phyloP scores from a whole-genome alignment of 2,329 filamentous ascomycete species.

The Tetracladium maxilliforme region DNA sequence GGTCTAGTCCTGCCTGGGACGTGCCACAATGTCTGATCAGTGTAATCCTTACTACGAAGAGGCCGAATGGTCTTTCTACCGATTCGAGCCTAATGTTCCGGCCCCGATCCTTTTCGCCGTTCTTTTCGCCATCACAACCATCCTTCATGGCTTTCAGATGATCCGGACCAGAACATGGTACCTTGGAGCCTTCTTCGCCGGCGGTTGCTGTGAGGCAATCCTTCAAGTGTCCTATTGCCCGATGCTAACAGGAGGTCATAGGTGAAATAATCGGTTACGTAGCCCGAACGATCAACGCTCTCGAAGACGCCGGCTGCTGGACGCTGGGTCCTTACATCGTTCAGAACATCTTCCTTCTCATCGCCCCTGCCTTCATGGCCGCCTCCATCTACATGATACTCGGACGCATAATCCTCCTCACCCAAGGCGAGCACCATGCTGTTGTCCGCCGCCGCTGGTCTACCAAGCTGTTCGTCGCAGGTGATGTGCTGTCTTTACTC shows the following conservation, averaged over 20 bases:
- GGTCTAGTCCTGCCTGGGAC: too few species aligned
- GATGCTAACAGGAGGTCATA: conserved; percentile 13
- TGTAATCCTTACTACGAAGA: too few species aligned
- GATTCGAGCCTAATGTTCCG: conserved; percentile 20
- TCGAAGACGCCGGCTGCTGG: conserved; percentile 7
- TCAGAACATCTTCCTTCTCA: conserved; percentile 17
- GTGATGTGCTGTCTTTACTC: conserved; percentile 28
- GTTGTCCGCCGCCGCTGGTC: conserved; percentile 23
- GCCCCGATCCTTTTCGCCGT: conserved; percentile 22
- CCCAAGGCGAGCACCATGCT: conserved; percentile 20
- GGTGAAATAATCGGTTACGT: conserved; percentile 22
- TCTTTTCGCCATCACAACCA: conserved; percentile 20
- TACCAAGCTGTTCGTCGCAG: conserved; percentile 29
- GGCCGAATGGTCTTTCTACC: too few species aligned
- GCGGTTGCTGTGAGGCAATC: conserved; percentile 18
- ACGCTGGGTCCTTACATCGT: conserved; percentile 15
- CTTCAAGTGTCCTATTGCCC: conserved; percentile 6
- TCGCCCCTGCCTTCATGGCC: conserved; percentile 22
- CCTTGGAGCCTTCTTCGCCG: conserved; percentile 21
- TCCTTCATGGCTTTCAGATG: conserved; percentile 20
- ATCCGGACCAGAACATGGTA: conserved; percentile 25
- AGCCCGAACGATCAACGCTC: conserved; percentile 9
- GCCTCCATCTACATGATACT: conserved; percentile 24
- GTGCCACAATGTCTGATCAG: too few species aligned
- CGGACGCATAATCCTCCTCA: conserved; percentile 18